A percentile compares a stretch with the other conserved stretches of the same genome.
Conservation (phyloP, 371 early-diverging fungal genomes). For the Rhizoclosmatium hyalinum region DNA sequence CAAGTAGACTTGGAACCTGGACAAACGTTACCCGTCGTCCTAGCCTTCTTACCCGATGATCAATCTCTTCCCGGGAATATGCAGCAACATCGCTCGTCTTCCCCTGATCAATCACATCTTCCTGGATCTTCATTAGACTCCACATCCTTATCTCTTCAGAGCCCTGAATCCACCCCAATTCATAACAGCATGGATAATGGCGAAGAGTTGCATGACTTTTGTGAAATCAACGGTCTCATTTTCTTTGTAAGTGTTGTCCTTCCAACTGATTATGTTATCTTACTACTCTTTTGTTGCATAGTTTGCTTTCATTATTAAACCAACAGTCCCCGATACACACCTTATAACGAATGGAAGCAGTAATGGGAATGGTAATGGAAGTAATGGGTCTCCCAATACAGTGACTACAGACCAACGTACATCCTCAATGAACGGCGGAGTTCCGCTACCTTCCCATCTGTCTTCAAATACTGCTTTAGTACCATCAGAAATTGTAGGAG, state of each 20-base stretch:
- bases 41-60: constrained; percentile 77
- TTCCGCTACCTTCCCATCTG: too few relatives aligned
- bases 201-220: constrained; percentile 68
- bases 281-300: too few relatives aligned
- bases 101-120: constrained; percentile 9
- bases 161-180: constrained; percentile 9
- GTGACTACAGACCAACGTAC: too few relatives aligned
- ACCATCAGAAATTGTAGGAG: too few relatives aligned
- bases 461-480: neutral
- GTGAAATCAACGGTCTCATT: constrained; percentile 81
- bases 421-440: neutral
- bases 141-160: neutral
- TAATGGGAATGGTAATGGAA: too few relatives aligned
- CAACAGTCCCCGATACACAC: too few relatives aligned
- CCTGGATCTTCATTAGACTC: neutral
- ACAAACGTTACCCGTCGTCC: constrained; percentile 69
- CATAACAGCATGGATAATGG: constrained; percentile 39
- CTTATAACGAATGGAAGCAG: too few relatives aligned
- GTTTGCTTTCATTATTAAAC: too few relatives aligned
- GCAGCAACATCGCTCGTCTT: neutral
- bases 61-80: neutral
- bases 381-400: too few relatives aligned
- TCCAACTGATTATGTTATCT: neutral
- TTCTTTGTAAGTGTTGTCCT: constrained; percentile 82
- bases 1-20: constrained; percentile 72